Evolutionary conservation across 2,329 filamentous ascomycete genomes (phyloP), one percentile per base, ranked within the genome.

Genomic region (Alternaria incomplexa): DNA sequence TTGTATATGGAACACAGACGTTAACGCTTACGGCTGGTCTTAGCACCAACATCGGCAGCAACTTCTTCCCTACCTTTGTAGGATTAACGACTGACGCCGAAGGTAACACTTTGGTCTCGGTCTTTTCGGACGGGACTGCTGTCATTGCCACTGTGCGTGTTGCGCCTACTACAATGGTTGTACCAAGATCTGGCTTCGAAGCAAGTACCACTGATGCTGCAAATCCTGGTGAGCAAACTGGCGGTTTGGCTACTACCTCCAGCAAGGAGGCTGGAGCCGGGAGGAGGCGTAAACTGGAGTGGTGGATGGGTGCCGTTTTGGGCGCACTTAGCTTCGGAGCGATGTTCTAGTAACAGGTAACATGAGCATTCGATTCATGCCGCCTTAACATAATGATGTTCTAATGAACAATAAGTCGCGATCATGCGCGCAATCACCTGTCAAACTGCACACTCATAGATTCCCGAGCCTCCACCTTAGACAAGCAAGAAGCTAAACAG

Each of bases 361-460:
- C 9, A 40, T 4, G 22, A 40, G 13, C 30, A 23, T 40, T 23
- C 10, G 36, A 15, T n/a, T 40, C 6, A 40, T 52, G 48, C 48
- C 15, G 5, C 28, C 23, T 1, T 36, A 15, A n/a, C 48, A 52
- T 10, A 5, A 22, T 17, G 6, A n/a, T 23, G 20, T 17, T 36
- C 6, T 4, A 44, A 26, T 30, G 36, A 43, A 44, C 36, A 5
- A 52, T 17, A 20, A 15, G 17, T 32, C 43, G 25, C 36, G 25
- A 6, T 26, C 25, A 30, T 76, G 72, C 92, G 45, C 92, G 92
- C 32, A 32, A n/a, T 58, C 56, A 52, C 47, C 52, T 58, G 56
- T 23, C 43, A 25, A 13, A 22, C 17, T 51, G 23, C 15, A 9
- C 17, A 7, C 48, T 51, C 17, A 22, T 51, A 20, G 3, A 9